Percentiles rank a stretch among this genome's conserved stretches.
Evolutionary conservation across 768 basidiomycete species (phyloP).

Genomic region (Galerina marginata): DNA sequence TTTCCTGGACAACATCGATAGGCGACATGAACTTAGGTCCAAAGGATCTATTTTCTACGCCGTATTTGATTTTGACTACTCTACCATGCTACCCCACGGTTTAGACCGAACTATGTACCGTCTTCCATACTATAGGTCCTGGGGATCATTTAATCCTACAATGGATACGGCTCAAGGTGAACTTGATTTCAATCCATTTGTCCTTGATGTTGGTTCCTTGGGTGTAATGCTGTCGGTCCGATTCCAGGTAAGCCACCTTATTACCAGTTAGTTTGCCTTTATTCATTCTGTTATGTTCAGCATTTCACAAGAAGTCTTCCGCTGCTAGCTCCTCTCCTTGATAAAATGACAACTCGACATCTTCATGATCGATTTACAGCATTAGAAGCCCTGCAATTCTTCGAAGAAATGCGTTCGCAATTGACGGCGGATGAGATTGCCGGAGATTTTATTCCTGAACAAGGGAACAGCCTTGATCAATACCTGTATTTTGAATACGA

Average conservation of each 20-base stretch:
- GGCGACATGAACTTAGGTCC: conserved; percentile 5
- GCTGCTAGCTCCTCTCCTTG: conserved; percentile 34
- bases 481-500: conserved; percentile 11
- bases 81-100: conserved; percentile 19
- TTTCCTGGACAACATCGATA: not conserved
- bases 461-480: not conserved
- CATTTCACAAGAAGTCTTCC: conserved; percentile 24
- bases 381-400: conserved; percentile 29
- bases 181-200: conserved; percentile 31
- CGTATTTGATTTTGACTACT: conserved; percentile 26
- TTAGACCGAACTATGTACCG: not conserved
- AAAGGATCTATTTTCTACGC: conserved; percentile 20
- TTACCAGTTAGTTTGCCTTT: not conserved
- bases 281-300: conserved; percentile 13
- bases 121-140: conserved; percentile 17
- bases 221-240: conserved; percentile 13
- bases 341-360: conserved; percentile 31
- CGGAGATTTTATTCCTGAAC: not conserved
- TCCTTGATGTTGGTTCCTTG: conserved; percentile 29
- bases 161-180: conserved; percentile 27
- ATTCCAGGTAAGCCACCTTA: conserved; percentile 15
- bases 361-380: conserved; percentile 30
- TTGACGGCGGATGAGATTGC: not conserved
- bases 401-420: conserved; percentile 20
- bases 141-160: conserved; percentile 9